Conservation (phyloP, 139 green algal genomes). For the Chlorella vulgaris region DNA sequence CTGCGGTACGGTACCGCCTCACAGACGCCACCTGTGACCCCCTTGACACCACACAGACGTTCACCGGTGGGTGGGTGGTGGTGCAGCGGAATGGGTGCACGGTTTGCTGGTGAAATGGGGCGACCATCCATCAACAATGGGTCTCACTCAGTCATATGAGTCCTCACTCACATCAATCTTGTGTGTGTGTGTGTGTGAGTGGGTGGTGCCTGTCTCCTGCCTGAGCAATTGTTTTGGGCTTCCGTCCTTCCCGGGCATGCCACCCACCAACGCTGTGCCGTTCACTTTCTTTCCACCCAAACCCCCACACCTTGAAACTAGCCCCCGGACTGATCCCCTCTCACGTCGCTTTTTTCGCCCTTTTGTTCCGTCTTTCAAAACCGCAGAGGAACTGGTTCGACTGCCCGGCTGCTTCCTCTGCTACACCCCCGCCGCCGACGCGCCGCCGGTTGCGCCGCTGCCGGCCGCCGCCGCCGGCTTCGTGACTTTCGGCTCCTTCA, state of each 20-base stretch:
- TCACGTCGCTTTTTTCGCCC: background rate
- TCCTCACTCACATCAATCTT: no score
- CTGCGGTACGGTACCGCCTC: slow-evolving; percentile 88
- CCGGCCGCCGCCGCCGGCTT: slow-evolving; percentile 79
- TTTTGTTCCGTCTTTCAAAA: background rate
- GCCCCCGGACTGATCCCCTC: background rate
- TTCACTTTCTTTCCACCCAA: background rate
- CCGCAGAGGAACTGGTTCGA: slow-evolving; percentile 86
- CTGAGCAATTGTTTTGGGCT: no score
- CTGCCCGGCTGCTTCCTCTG: slow-evolving; percentile 96
- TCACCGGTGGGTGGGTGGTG: slow-evolving; percentile 32
- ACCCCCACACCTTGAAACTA: no score
- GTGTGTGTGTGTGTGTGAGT: no score
- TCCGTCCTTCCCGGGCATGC: no score
- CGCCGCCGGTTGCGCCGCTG: slow-evolving; percentile 75
- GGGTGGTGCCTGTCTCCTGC: no score
- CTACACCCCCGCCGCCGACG: slow-evolving; percentile 89
- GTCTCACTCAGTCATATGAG: no score
- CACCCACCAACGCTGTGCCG: background rate
- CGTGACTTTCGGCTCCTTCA: slow-evolving; percentile 98
- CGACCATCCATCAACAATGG: no score
- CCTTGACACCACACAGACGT: slow-evolving; percentile 65
- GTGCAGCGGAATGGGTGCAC: no score
- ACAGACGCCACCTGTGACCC: slow-evolving; percentile 88
- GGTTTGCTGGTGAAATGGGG: no score